phyloP scores from a whole-genome alignment of 768 basidiomycete genomes.

The Boletus rex-veris region DNA sequence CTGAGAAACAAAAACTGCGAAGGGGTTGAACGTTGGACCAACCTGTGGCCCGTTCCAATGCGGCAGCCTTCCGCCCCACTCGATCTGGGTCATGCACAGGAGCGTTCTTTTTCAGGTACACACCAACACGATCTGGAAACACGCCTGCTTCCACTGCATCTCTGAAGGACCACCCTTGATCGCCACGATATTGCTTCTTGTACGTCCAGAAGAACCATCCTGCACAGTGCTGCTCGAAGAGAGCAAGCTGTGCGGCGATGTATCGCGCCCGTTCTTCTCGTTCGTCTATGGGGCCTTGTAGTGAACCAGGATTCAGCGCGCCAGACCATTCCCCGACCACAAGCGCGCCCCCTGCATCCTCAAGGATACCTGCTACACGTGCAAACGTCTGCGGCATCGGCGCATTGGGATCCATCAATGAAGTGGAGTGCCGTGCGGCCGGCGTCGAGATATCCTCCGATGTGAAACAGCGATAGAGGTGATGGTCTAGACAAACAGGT shows the following conservation, averaged over 20 bases:
- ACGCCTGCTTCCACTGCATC: conserved; percentile 63
- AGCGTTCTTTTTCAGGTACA: conserved; percentile 28
- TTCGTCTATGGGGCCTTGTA: conserved; percentile 45
- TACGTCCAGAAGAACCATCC: conserved; percentile 89
- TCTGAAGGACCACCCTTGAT: conserved; percentile 71
- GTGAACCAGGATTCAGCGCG: conserved; percentile 62
- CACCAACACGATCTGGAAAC: conserved; percentile 52
- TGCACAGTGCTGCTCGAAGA: conserved; percentile 60
- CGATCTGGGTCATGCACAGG: conserved; percentile 19
- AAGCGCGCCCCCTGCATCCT: conserved; percentile 45
- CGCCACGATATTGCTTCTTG: conserved; percentile 63
- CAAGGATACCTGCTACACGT: conserved; percentile 34
- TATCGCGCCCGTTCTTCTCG: conserved; percentile 45
- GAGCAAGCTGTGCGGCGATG: conserved; percentile 57
- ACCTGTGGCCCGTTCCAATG: conserved; percentile 35
- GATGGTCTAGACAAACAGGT: conserved; percentile 71
- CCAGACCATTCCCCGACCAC: conserved; percentile 81
- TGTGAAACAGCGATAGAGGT: conserved; percentile 82
- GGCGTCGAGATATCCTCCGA: conserved; percentile 49
- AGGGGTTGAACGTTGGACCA: conserved; percentile 2
- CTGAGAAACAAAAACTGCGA: conserved; percentile 16
- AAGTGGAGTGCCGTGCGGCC: conserved; percentile 51
- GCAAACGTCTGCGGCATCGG: conserved; percentile 41
- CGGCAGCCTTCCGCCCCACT: conserved; percentile 26
- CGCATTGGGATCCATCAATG: conserved; percentile 42